Evolutionary conservation across 129 eudicot species (phyloP), one percentile per base, ranked within the genome.

Genomic region (Artemisia annua): DNA sequence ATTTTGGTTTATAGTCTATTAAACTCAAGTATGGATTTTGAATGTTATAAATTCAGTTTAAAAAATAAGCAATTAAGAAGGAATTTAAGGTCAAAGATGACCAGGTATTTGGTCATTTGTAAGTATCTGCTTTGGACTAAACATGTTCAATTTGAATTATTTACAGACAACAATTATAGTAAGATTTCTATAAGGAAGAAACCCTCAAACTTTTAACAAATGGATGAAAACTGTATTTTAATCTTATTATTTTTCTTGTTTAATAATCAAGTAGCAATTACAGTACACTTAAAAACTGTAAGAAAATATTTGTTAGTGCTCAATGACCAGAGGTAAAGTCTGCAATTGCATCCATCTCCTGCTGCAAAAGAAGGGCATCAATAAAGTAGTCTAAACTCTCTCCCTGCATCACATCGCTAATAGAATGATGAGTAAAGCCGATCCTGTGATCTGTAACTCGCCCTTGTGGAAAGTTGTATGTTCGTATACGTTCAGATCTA

Each of bases 381-480:
- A 90, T 77, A 71, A 95, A 95, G 12, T 53, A 56, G 63, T 88
- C 96, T 55, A 90, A 76, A 85, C 79, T 82, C 86, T 90, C 97
- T 75, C 97, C 99, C 82, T 88, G 87, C 88, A 90, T 80, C 54
- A 85, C 81, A 67, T 83, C 90, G 35, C 78, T 83, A 67, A 95
- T 81, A 14, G 97, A 90, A 78, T 95, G 91, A 75, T 78, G 84
- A 16, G 99, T 88, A 52, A 95, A 86, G 20, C 96, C 96, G 7
- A 90, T 91, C 35, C 97, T 91, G 75, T 95, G 99, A 83, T 95
- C 99, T 2, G 99, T 95, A 52, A 95, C 99, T 46, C 99, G 91
- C 52, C 99, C 99, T 79, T 95, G 99, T 46, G 99, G 99, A 70
- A 90, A 95, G 84, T 95, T 95, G 73, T 95, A 95, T 3, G 99